Evolutionary conservation across 768 basidiomycete genomes (phyloP).

Genomic region (Russula dissimulans): DNA sequence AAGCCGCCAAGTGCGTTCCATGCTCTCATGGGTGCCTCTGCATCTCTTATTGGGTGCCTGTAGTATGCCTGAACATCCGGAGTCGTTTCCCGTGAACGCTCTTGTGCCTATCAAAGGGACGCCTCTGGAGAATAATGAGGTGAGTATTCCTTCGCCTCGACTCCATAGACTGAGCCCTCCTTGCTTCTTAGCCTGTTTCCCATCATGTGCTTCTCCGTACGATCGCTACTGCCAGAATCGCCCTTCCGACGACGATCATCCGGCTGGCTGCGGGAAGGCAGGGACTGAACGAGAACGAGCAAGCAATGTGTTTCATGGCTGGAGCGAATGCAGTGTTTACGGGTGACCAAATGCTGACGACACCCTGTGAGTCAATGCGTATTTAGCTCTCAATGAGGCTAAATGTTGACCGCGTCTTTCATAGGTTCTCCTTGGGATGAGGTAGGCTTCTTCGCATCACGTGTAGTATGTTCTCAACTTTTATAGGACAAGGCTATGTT

Average conservation of each 20-base stretch:
- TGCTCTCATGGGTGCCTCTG: conserved; percentile 13
- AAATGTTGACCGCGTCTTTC: conserved; percentile 1
- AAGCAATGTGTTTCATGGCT: conserved; percentile 98
- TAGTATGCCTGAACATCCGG: conserved; percentile 94
- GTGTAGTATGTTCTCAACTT: background rate
- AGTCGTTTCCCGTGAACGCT: conserved; percentile 97
- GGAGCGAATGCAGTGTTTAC: conserved; percentile 98
- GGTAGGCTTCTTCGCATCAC: conserved; percentile 30
- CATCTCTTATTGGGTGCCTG: background rate
- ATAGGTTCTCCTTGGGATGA: conserved; percentile 92
- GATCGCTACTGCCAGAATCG: conserved; percentile 90
- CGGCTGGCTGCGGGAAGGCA: conserved; percentile 91
- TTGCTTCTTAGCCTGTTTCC: conserved; percentile 50
- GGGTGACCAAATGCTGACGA: conserved; percentile 96
- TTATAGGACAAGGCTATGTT: conserved; percentile 87
- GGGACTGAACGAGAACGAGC: conserved; percentile 80
- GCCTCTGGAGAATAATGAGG: conserved; percentile 86
- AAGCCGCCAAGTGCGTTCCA: conserved; percentile 71
- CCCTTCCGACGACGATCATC: conserved; percentile 88
- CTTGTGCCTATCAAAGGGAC: conserved; percentile 94
- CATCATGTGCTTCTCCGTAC: conserved; percentile 84
- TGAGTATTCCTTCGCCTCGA: conserved; percentile 25
- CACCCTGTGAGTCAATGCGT: conserved; percentile 61
- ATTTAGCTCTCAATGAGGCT: conserved; percentile 2
- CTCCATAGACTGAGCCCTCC: background rate